Evolutionary conservation across 2,329 filamentous ascomycete species (phyloP).

Genomic region (Botryotinia globosa): DNA sequence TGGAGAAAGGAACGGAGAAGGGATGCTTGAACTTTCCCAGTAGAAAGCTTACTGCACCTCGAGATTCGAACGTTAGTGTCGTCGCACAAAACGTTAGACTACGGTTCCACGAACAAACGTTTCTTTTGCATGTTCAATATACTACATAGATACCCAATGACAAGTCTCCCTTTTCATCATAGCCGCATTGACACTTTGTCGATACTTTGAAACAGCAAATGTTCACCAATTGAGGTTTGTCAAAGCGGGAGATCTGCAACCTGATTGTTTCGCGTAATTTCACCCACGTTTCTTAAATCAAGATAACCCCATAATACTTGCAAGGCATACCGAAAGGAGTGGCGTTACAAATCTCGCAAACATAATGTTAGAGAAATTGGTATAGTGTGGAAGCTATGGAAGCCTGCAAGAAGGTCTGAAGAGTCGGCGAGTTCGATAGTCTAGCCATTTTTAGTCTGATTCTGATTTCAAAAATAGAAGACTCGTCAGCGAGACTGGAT

Average conservation of each 20-base stretch:
- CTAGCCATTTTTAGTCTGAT: neutral
- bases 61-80: neutral
- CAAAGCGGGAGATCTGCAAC: slow-evolving; percentile 15
- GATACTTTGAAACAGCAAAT: slow-evolving; percentile 15
- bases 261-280: slow-evolving; percentile 13
- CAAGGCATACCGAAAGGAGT: neutral
- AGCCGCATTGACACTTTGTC: neutral
- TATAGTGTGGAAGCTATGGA: neutral
- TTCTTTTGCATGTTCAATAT: neutral
- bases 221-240: neutral
- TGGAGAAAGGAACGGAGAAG: neutral
- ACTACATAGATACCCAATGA: neutral
- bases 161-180: slow-evolving; percentile 9
- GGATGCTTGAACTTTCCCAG: neutral
- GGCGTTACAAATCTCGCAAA: neutral
- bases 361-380: neutral
- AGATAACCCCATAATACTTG: neutral
- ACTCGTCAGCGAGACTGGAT: slow-evolving; percentile 5
- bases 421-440: neutral
- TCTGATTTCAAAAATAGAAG: neutral
- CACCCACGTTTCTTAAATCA: neutral
- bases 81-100: neutral
- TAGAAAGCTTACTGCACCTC: neutral
- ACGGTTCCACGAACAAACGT: neutral
- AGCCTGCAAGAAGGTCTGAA: neutral